Evolutionary conservation across 2,329 filamentous ascomycete genomes (phyloP).

Genomic region (Zymoseptoria tritici): DNA sequence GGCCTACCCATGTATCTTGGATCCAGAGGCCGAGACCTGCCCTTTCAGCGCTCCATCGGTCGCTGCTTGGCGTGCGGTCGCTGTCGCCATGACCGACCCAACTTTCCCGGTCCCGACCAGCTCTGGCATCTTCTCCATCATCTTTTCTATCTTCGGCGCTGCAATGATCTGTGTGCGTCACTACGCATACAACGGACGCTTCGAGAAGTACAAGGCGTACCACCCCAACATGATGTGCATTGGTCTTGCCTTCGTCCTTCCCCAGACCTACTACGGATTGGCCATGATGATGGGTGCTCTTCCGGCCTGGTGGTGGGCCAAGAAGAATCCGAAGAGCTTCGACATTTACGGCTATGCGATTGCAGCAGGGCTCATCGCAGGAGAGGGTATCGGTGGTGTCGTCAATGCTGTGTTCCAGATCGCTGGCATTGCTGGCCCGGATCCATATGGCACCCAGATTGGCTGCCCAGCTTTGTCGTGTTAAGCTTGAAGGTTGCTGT

Average conservation of each 20-base stretch:
- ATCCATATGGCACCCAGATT: constrained; percentile 35
- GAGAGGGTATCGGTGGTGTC: constrained; percentile 58
- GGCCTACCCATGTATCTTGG: constrained; percentile 61
- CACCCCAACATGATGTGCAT: constrained; percentile 50
- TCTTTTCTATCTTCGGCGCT: constrained; percentile 47
- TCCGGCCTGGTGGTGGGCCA: constrained; percentile 48
- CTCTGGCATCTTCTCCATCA: constrained; percentile 52
- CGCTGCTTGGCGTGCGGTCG: constrained; percentile 58
- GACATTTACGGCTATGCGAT: constrained; percentile 53
- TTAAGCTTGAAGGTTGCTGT: constrained; percentile 13
- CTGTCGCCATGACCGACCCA: constrained; percentile 53
- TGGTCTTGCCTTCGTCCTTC: constrained; percentile 52
- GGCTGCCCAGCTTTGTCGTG: constrained; percentile 35
- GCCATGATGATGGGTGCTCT: constrained; percentile 53
- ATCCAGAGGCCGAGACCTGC: constrained; percentile 43
- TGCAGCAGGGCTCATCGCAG: constrained; percentile 54
- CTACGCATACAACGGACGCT: constrained; percentile 46
- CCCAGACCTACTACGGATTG: constrained; percentile 50
- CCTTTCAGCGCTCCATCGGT: constrained; percentile 58
- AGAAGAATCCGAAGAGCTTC: constrained; percentile 45
- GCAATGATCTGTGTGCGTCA: constrained; percentile 48
- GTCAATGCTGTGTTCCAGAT: constrained; percentile 50
- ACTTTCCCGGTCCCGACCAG: constrained; percentile 48
- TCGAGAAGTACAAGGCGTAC: constrained; percentile 49
- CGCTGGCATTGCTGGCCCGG: constrained; percentile 35